Evolutionary conservation across 2,329 filamentous ascomycete genomes (phyloP), one percentile per base, ranked within the genome.

Genomic region (Microthyrium microscopicum): DNA sequence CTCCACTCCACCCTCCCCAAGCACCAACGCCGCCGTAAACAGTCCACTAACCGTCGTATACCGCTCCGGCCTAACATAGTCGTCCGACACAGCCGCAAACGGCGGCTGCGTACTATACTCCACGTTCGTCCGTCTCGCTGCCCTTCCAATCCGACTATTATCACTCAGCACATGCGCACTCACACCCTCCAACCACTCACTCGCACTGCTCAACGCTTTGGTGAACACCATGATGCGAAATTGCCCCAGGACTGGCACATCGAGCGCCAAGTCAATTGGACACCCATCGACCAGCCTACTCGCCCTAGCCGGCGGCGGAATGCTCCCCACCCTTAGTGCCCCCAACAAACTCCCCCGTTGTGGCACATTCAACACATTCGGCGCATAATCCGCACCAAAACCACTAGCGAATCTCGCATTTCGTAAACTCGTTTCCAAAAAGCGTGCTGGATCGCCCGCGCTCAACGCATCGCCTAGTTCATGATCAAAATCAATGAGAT

Each of bases 201-300:
- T 13, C 39, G 72, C 67, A 38, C 84, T 66, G 39, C 83, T 64
- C 49, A 79, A 82, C 28, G 83, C 67, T 46, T 68, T 70, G 39
- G 72, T 67, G 39, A 85, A 66, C 39, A 84, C 64, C 50, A 79
- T 83, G 29, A 83, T 67, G 31, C 76, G 68, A 58, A 84, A 85
- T 46, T 85, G 79, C 18, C 78, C 74, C 5, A 84, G 59, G 53
- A 82, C 68, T 2, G 79, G 79, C 28, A 84, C 79, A 46, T 84
- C 79, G 5, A 82, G 68, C 48, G 85, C 77, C 19, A 84, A 58
- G 43, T 84, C 74, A 26, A 85, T 70, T 0, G 78, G 78, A 44
- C 84, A 85, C 3, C 77, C 73, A 52, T 85, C 79, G 33, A 83
- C 68, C 47, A 77, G 83, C 19, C 79, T 67, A 1, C 75, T 78